Percentiles rank a stretch among this genome's conserved stretches.
These are phyloP conservation scores for Cryptosporidium sp. DNA, from an alignment of 169 alveolate species.

Conservation along the genomic window DNA sequence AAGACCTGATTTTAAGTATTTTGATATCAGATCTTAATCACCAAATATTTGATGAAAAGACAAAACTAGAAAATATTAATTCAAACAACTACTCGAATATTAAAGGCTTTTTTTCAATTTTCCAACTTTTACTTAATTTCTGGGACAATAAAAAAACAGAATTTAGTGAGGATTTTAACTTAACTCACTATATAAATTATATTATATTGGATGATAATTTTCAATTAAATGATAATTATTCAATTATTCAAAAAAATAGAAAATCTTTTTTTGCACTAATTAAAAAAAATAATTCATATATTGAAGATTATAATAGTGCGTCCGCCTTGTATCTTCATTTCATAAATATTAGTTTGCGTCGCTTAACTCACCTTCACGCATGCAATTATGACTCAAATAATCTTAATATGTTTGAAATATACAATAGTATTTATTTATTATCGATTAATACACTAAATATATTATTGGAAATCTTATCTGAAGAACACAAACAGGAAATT, in stretches of 20 bases:
- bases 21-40: background rate
- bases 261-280: slow-evolving; percentile 5
- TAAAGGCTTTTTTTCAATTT: slow-evolving; percentile 55
- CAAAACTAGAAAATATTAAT: background rate
- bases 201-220: background rate
- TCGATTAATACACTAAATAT: slow-evolving; percentile 29
- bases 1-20: slow-evolving; percentile 35
- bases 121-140: slow-evolving; percentile 21
- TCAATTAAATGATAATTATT: background rate
- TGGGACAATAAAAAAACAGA: slow-evolving; percentile 14
- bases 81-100: background rate
- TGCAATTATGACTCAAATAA: background rate
- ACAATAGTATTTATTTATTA: slow-evolving; percentile 9
- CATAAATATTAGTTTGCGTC: background rate
- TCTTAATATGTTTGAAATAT: slow-evolving; percentile 5
- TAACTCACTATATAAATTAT: background rate
- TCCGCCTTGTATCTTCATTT: background rate
- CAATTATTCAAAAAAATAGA: background rate
- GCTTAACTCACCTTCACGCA: background rate
- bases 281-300: background rate
- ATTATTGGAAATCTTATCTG: slow-evolving; percentile 3
- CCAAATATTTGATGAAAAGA: background rate
- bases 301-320: background rate
- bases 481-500: background rate
- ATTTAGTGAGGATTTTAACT: background rate